Percentiles rank a stretch among this genome's conserved stretches.
Conservation (phyloP, 768 basidiomycete species). For the Boletus pseudo-olivaceus region DNA sequence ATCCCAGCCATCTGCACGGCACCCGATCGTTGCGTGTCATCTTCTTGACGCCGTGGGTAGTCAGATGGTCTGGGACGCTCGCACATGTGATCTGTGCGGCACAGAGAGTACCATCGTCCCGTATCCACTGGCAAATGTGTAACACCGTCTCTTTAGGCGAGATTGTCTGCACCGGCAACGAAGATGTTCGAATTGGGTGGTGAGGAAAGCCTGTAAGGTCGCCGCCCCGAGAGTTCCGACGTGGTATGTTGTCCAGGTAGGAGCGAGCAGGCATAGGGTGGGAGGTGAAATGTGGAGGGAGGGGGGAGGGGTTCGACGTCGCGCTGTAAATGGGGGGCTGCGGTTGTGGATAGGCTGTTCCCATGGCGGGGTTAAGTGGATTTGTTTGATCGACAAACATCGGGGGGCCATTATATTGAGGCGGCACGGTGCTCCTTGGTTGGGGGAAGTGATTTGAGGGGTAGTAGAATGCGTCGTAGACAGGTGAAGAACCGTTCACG, state of each 20-base stretch:
- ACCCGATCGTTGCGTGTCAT: fast-evolving
- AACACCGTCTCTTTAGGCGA: not conserved
- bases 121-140: slow-evolving; percentile 8
- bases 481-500: not conserved
- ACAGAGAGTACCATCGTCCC: slow-evolving; percentile 1
- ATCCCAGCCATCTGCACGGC: slow-evolving; percentile 9
- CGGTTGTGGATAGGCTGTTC: not conserved
- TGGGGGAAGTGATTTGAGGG: not conserved
- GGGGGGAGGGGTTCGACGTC: not conserved
- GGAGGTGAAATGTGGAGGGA: not conserved
- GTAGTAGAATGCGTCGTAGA: no score
- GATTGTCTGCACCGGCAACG: not conserved
- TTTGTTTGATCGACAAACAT: not conserved
- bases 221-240: no score
- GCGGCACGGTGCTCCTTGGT: fast-evolving
- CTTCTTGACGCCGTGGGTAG: not conserved
- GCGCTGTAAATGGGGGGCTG: no score
- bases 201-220: not conserved
- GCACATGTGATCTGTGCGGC: not conserved
- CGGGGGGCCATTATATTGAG: not conserved
- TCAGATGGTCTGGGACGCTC: slow-evolving; percentile 9
- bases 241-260: no score
- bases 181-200: not conserved
- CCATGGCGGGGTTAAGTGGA: not conserved
- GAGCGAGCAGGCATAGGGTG: not conserved